A percentile compares a stretch with the other conserved stretches of the same genome.
phyloP scores from a whole-genome alignment of 2,329 filamentous ascomycete genomes.

The Curvularia lunata region DNA sequence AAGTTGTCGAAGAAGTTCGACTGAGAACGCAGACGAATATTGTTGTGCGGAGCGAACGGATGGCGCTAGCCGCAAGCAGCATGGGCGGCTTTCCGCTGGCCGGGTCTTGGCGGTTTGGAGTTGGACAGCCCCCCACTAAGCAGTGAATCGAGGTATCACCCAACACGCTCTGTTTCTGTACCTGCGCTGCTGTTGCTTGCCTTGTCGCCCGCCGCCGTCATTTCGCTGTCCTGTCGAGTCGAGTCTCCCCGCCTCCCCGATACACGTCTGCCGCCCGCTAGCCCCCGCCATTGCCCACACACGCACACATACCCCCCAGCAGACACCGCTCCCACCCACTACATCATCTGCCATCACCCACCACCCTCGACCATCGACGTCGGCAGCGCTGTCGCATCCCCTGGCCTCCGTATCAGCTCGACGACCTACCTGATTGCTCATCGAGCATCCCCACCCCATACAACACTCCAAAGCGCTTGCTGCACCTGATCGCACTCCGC shows the following conservation, averaged over 20 bases:
- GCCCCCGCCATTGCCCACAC: constrained; percentile 29
- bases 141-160: constrained; percentile 28
- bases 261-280: constrained; percentile 17
- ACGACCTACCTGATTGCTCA: constrained; percentile 17
- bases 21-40: constrained; percentile 14
- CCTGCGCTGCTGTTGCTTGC: constrained; percentile 35
- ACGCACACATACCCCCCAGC: constrained; percentile 16
- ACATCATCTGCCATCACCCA: constrained; percentile 31
- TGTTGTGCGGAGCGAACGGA: constrained; percentile 18
- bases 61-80: constrained; percentile 8
- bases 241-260: constrained; percentile 17
- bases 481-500: constrained; percentile 20
- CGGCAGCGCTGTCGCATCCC: constrained; percentile 35
- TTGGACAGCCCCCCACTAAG: constrained; percentile 17
- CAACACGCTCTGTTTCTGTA: constrained; percentile 32
- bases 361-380: constrained; percentile 37
- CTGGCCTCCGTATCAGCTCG: constrained; percentile 21
- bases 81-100: constrained; percentile 4
- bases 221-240: constrained; percentile 24
- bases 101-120: constrained; percentile 9
- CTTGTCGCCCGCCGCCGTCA: constrained; percentile 29
- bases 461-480: constrained; percentile 20
- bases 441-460: constrained; percentile 4
- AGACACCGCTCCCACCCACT: constrained; percentile 32
- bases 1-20: constrained; percentile 35